A percentile compares a stretch with the other conserved stretches of the same genome.
phyloP scores from a whole-genome alignment of 2,329 filamentous ascomycete genomes.

The Neofusicoccum kwambonambiense region DNA sequence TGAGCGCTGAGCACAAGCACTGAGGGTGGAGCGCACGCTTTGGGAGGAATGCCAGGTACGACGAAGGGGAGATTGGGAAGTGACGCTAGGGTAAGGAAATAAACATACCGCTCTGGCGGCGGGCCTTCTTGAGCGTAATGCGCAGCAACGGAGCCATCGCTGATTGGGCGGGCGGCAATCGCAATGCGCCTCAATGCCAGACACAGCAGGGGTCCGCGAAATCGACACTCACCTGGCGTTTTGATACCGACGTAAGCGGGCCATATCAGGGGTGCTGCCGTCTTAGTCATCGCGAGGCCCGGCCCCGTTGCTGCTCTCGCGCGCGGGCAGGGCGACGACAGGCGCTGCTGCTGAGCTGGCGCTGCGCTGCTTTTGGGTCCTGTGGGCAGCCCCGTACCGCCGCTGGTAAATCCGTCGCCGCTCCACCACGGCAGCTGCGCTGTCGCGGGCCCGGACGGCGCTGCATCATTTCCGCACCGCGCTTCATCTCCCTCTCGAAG shows the following conservation, averaged over 20 bases:
- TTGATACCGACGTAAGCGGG: slow-evolving; percentile 2
- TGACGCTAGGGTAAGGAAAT: slow-evolving; percentile 16
- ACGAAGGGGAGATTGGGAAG: slow-evolving; percentile 16
- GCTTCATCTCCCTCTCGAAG: slow-evolving; percentile 5
- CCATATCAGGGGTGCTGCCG: background rate
- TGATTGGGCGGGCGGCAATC: slow-evolving; percentile 6
- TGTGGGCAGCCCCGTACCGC: background rate
- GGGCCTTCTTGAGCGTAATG: slow-evolving; percentile 12
- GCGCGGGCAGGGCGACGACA: too few relatives aligned
- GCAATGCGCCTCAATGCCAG: slow-evolving; percentile 7
- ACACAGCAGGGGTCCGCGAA: slow-evolving; percentile 4
- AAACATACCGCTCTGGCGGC: slow-evolving; percentile 15
- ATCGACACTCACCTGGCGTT: background rate
- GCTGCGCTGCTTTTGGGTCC: background rate
- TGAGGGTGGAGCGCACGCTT: slow-evolving; percentile 1
- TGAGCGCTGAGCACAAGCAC: background rate
- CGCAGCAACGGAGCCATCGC: slow-evolving; percentile 3
- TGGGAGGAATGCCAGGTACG: slow-evolving; percentile 13
- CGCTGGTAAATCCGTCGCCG: background rate
- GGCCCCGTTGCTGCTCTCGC: background rate
- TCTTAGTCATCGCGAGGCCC: background rate
- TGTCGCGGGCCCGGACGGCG: background rate
- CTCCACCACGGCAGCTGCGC: background rate
- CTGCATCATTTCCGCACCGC: slow-evolving; percentile 6
- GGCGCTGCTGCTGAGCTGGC: too few relatives aligned